Evolutionary conservation across 352 stramenopile species (phyloP).

Genomic region (Globisporangium spiculum): DNA sequence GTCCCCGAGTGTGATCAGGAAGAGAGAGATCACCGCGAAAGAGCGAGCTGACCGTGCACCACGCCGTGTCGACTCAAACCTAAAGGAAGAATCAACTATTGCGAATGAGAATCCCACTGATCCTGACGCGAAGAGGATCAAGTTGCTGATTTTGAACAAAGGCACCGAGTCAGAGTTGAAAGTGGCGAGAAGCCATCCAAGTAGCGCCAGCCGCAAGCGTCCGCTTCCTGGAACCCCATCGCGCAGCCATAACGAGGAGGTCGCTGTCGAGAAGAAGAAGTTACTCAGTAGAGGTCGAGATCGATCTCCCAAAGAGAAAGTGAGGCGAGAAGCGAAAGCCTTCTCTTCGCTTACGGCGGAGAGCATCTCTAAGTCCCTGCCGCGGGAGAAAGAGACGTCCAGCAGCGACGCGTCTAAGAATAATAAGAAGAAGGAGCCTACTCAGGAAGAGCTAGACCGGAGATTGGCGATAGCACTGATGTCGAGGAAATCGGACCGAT

Average conservation of each 20-base stretch:
- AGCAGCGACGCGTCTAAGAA: background rate
- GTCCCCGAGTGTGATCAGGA: slow-evolving; percentile 2
- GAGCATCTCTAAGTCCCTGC: background rate
- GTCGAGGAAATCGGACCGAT: slow-evolving; percentile 8
- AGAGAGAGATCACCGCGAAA: slow-evolving; percentile 12
- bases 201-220: slow-evolving; percentile 15
- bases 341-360: background rate
- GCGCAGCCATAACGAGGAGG: background rate
- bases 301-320: background rate
- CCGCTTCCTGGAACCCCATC: slow-evolving; percentile 8
- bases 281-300: slow-evolving; percentile 2
- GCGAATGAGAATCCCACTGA: background rate
- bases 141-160: background rate
- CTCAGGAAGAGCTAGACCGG: slow-evolving; percentile 2
- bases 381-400: background rate
- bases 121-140: background rate
- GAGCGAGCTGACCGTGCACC: slow-evolving; percentile 7
- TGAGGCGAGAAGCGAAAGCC: background rate
- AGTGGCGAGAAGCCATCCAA: background rate
- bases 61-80: background rate
- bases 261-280: background rate
- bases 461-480: background rate
- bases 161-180: background rate
- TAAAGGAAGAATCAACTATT: background rate
- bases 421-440: background rate